phyloP scores from a whole-genome alignment of 176 grass and related monocot species.

The Eleusine indica region DNA sequence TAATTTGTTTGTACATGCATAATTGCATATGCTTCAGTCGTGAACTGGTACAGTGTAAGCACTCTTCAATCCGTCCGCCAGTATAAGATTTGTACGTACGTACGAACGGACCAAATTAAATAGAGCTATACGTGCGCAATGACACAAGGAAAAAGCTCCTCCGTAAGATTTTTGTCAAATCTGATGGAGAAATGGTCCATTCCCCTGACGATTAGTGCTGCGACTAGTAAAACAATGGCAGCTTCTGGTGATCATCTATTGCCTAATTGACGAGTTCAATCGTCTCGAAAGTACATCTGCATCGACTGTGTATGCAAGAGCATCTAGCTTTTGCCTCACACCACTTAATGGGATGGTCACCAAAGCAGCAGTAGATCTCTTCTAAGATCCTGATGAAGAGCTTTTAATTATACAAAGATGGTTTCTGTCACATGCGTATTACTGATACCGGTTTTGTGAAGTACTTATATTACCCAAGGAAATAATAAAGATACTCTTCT shows the following conservation, averaged over 20 bases:
- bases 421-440: constrained; percentile 50
- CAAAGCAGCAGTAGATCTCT: constrained; percentile 33
- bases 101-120: constrained; percentile 10
- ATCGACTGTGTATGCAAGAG: background rate
- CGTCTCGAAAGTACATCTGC: constrained; percentile 31
- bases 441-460: constrained; percentile 21
- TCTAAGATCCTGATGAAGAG: background rate
- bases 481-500: constrained; percentile 16
- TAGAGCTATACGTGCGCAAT: background rate
- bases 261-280: constrained; percentile 32
- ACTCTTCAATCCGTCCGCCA: background rate
- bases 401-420: constrained; percentile 44
- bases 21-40: background rate
- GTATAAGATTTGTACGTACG: constrained; percentile 27
- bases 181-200: constrained; percentile 21
- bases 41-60: constrained; percentile 4
- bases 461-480: constrained; percentile 12
- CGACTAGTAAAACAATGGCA: constrained; percentile 42
- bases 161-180: constrained; percentile 20
- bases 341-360: constrained; percentile 47
- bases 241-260: background rate
- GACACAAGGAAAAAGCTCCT: background rate
- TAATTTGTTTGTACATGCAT: background rate
- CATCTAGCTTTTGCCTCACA: constrained; percentile 35
- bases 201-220: background rate